Percentiles rank a stretch among this genome's conserved stretches.
These are phyloP conservation scores for Kregervanrija fluxuum DNA, from an alignment of 805 yeast species.

Conservation along the genomic window DNA sequence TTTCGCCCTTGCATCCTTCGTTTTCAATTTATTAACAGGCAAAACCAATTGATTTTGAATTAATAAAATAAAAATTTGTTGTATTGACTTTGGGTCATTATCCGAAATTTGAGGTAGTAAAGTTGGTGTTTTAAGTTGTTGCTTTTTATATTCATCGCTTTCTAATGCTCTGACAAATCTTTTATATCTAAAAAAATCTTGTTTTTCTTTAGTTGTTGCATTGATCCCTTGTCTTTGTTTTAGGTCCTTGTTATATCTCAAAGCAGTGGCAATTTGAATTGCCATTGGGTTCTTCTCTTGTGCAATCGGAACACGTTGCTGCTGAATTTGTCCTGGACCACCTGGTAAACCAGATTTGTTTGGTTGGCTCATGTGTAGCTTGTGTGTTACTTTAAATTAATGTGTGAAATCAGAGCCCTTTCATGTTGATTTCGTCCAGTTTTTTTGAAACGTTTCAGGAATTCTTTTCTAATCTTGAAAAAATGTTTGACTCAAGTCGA, in stretches of 20 bases:
- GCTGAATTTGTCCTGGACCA: background rate
- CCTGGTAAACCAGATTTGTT: no score
- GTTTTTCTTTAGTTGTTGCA: constrained; percentile 56
- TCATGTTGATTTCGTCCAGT: no score
- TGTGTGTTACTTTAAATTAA: no score
- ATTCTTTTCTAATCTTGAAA: no score
- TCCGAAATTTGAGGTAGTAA: constrained; percentile 33
- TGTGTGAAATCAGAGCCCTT: no score
- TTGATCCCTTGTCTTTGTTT: constrained; percentile 70
- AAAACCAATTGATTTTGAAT: constrained; percentile 68
- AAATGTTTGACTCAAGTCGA: no score
- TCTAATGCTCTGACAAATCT: constrained; percentile 73
- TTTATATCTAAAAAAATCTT: constrained; percentile 82
- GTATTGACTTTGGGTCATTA: constrained; percentile 47
- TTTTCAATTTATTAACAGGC: constrained; percentile 70
- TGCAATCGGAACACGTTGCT: constrained; percentile 17
- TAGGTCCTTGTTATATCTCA: constrained; percentile 57
- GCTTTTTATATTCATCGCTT: constrained; percentile 56
- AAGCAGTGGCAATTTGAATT: constrained; percentile 59
- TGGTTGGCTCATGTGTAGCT: no score
- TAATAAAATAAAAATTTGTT: constrained; percentile 53
- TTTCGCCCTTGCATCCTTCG: constrained; percentile 54
- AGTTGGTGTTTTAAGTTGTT: constrained; percentile 25
- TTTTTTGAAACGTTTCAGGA: no score
- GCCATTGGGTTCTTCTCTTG: constrained; percentile 45